phyloP scores from a whole-genome alignment of 2,329 filamentous ascomycete species.

The Trichoderma sp. region DNA sequence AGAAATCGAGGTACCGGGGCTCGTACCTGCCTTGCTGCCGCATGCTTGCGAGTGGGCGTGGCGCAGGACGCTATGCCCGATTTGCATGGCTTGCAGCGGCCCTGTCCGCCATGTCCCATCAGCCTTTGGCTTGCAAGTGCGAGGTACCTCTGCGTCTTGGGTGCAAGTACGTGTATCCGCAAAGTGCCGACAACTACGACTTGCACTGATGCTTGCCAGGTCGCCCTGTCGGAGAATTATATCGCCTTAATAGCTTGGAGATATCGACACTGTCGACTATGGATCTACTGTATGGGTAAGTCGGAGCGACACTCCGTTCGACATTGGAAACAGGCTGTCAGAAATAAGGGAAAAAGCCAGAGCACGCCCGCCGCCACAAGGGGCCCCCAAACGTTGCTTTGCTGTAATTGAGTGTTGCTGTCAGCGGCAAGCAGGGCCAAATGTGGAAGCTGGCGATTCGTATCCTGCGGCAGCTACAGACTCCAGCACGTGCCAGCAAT shows the following conservation, averaged over 20 bases:
- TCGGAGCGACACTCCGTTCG: not conserved
- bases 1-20: not conserved
- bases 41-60: constrained; percentile 12
- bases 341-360: not conserved
- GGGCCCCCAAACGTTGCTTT: not conserved
- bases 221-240: not conserved
- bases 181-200: not conserved
- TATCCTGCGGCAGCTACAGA: not conserved
- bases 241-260: not conserved
- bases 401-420: not conserved
- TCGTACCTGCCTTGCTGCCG: constrained; percentile 27
- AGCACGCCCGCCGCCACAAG: not conserved
- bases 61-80: constrained; percentile 34
- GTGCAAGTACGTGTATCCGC: not conserved
- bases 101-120: constrained; percentile 33
- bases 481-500: constrained; percentile 18
- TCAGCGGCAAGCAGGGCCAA: constrained; percentile 22
- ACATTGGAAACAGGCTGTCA: not conserved
- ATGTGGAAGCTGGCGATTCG: constrained; percentile 24
- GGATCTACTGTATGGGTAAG: too few relatives aligned
- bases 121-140: not conserved
- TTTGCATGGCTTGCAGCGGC: constrained; percentile 39
- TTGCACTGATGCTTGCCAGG: not conserved
- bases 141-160: not conserved
- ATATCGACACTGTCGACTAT: not conserved